Evolutionary conservation across 2,329 filamentous ascomycete species (phyloP).

Genomic region (Ceratocystis ficicola): DNA sequence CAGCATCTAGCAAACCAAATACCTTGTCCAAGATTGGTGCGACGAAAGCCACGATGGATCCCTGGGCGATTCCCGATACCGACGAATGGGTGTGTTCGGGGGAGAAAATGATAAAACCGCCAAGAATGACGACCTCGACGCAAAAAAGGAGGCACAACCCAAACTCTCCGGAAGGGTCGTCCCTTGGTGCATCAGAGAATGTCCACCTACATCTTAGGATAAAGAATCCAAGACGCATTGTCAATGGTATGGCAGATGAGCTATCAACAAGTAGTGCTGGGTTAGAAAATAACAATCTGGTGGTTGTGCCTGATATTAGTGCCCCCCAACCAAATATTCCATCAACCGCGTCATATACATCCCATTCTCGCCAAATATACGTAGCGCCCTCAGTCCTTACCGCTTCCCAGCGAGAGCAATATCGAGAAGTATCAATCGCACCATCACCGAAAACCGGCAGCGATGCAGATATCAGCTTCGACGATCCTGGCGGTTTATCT

Average conservation of each 20-base stretch:
- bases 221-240: neutral
- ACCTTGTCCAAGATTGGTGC: neutral
- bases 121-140: neutral
- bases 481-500: neutral
- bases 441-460: slow-evolving; percentile 1
- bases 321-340: slow-evolving; percentile 5
- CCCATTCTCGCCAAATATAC: slow-evolving; percentile 5
- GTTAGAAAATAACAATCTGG: neutral
- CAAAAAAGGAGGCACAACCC: neutral
- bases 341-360: slow-evolving; percentile 8
- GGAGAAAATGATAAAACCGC: neutral
- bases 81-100: neutral
- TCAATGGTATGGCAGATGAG: neutral
- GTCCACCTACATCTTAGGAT: neutral
- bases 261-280: slow-evolving; percentile 15
- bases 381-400: slow-evolving; percentile 9
- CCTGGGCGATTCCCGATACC: neutral
- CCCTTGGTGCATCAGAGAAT: neutral
- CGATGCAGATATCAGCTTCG: slow-evolving; percentile 8
- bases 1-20: neutral
- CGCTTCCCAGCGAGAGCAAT: slow-evolving; percentile 7
- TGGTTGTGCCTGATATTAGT: neutral
- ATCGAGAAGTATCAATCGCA: slow-evolving; percentile 5
- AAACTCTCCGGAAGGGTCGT: no score
- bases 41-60: neutral